Evolutionary conservation across 164 flowering plant genomes (phyloP).

Genomic region (Stephania japonica): DNA sequence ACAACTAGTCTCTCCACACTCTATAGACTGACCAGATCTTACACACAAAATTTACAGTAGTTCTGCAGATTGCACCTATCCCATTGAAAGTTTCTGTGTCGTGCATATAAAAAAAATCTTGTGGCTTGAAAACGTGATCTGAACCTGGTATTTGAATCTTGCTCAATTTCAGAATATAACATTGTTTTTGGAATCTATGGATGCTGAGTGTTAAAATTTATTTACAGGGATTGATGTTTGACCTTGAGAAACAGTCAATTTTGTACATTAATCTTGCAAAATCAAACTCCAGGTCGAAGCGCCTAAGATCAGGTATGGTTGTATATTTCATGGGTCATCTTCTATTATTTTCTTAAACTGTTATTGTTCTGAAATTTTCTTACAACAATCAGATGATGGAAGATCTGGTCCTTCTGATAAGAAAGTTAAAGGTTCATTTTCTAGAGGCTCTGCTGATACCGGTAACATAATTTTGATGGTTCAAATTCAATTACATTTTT

Average conservation of each 20-base stretch:
- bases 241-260: conserved; percentile 78
- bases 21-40: too few species aligned
- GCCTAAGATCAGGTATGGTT: conserved; percentile 62
- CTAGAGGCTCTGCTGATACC: conserved; percentile 42
- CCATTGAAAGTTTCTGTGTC: too few species aligned
- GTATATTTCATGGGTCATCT: conserved; percentile 1
- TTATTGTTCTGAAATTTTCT: background rate
- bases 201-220: conserved; percentile 6
- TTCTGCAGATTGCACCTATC: too few species aligned
- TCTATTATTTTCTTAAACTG: background rate
- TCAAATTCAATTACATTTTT: background rate
- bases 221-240: conserved; percentile 83
- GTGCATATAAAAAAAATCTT: background rate
- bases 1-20: too few species aligned
- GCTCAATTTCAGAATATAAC: background rate
- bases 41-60: too few species aligned
- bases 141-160: background rate
- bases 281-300: conserved; percentile 83
- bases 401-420: conserved; percentile 50
- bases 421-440: conserved; percentile 46
- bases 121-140: background rate
- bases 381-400: conserved; percentile 50
- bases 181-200: background rate
- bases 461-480: conserved; percentile 38
- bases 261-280: conserved; percentile 82